A percentile compares a stretch with the other conserved stretches of the same genome.
Conservation (phyloP, 805 yeast genomes). For the Nakazawaea ambrosiae region DNA sequence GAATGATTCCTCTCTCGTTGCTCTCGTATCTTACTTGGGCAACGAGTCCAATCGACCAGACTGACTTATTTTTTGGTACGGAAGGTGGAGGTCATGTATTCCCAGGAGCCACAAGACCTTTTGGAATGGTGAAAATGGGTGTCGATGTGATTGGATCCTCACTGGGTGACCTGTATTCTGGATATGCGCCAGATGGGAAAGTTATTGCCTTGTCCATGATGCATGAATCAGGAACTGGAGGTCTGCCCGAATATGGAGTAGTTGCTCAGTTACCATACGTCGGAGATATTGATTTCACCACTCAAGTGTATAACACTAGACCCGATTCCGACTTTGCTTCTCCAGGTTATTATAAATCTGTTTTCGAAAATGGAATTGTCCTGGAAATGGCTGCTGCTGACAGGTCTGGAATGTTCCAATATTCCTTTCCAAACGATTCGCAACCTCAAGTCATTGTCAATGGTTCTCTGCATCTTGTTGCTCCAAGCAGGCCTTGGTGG, state of each 20-base stretch:
- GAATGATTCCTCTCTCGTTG: too few species aligned
- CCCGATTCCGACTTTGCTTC: conserved; percentile 16
- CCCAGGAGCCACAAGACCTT: conserved; percentile 29
- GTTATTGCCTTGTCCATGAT: conserved; percentile 28
- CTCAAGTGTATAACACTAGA: conserved; percentile 13
- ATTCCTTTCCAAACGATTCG: conserved; percentile 16
- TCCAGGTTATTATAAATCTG: conserved; percentile 22
- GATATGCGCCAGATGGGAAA: conserved; percentile 25
- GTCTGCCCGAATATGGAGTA: conserved; percentile 29
- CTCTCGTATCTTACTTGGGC: too few species aligned
- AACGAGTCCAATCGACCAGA: conserved; percentile 10
- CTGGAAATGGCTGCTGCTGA: conserved; percentile 23
- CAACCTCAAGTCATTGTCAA: conserved; percentile 20
- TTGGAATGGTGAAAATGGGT: conserved; percentile 31
- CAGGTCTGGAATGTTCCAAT: conserved; percentile 22
- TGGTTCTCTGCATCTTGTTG: conserved; percentile 22
- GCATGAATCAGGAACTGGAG: conserved; percentile 35
- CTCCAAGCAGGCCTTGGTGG: conserved; percentile 25
- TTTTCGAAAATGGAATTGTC: conserved; percentile 17
- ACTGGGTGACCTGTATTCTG: conserved; percentile 26
- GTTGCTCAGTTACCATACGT: conserved; percentile 25
- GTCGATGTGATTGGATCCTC: conserved; percentile 21
- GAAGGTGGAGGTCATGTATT: conserved; percentile 27
- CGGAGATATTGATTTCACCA: conserved; percentile 14
- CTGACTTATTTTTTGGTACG: conserved; percentile 29